Evolutionary conservation across 495 filamentous ascomycete genomes (phyloP).

Genomic region (Podospora comata): DNA sequence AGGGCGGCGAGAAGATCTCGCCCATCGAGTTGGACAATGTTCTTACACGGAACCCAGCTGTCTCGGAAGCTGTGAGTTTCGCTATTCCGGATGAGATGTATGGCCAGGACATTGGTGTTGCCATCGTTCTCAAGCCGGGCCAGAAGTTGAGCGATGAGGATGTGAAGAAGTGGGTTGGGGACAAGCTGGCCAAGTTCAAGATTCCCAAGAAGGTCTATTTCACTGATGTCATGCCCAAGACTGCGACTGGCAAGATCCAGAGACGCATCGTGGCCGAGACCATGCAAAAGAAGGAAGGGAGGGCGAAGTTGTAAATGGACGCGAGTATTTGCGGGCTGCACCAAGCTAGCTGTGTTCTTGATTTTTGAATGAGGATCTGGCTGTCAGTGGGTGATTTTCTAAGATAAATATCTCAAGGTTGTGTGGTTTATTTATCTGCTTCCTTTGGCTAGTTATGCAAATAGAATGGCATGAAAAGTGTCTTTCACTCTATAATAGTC

Average conservation of each 20-base stretch:
- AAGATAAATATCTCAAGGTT: too few species aligned
- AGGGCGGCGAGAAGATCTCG: slow-evolving; percentile 78
- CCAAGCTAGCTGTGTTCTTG: too few species aligned
- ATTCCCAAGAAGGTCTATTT: slow-evolving; percentile 82
- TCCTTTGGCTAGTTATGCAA: too few species aligned
- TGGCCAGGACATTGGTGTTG: slow-evolving; percentile 77
- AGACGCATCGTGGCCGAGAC: slow-evolving; percentile 73
- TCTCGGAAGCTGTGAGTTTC: slow-evolving; percentile 77
- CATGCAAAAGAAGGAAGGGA: slow-evolving; percentile 60
- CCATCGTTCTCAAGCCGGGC: slow-evolving; percentile 68
- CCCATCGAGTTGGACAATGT: slow-evolving; percentile 84
- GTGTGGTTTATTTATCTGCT: too few species aligned
- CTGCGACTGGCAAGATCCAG: slow-evolving; percentile 86
- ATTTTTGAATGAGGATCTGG: too few species aligned
- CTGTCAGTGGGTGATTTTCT: too few species aligned
- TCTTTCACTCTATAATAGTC: neutral
- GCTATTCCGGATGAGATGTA: slow-evolving; percentile 72
- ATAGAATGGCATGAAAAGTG: neutral
- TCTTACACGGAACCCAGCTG: slow-evolving; percentile 61
- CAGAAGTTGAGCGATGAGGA: slow-evolving; percentile 51
- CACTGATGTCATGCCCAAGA: slow-evolving; percentile 79
- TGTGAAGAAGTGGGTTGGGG: slow-evolving; percentile 61
- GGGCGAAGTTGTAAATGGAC: slow-evolving; percentile 38
- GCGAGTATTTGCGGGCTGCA: too few species aligned
- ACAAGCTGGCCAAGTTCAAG: slow-evolving; percentile 75